Base-by-base conservation (phyloP, 257 asterid genomes). In the Solanum virginianum region DNA sequence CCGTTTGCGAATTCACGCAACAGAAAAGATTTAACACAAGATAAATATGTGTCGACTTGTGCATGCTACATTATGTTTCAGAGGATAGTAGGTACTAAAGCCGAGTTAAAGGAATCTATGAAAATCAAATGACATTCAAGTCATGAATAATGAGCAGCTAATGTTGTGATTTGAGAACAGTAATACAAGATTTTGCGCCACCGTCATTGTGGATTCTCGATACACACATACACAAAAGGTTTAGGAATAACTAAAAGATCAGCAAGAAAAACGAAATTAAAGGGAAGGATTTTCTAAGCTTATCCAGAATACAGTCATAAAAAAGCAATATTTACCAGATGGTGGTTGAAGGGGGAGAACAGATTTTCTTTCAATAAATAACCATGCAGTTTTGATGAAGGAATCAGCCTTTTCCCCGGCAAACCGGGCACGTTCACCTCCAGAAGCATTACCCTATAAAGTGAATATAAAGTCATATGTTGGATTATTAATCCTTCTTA, bases 381-480 rank as follows among this genome's bases (percentile, higher is more conserved):
- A 88, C 98, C 96, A 94, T 17, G 99, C 97, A 56, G 84, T 85
- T 85, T 86, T 92, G 12, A 97, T 91, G 72, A 92, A 20, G 56
- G 92, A 89, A 86, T 95, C 91, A 55, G 97, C 97, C 85, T 88
- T 93, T 87, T 88, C 87, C 85, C 98, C 98, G 12, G 92, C 90
- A 85, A 74, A 60, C 81, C 94, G 91, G 55, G 99, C 99, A 85
- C 97, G 95, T 79, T 95, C 97, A 80, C 99, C 99, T 79, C 98
- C 99, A 4, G 99, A 93, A 83, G 99, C 99, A 91, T 93, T 97
- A 84, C 99, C 98, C 99, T 97, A 80, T 29, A 85, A 80, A 81
- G 7, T 74, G 16, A 63, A 41, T 51, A 55, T 59, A 60, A 57
- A 29, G 84, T 39, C 17, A 72, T 16, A 54, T 20, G 16, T n/a